These are phyloP conservation scores for Ogataea neopini DNA, from an alignment of 805 yeast species.

Conservation along the genomic window DNA sequence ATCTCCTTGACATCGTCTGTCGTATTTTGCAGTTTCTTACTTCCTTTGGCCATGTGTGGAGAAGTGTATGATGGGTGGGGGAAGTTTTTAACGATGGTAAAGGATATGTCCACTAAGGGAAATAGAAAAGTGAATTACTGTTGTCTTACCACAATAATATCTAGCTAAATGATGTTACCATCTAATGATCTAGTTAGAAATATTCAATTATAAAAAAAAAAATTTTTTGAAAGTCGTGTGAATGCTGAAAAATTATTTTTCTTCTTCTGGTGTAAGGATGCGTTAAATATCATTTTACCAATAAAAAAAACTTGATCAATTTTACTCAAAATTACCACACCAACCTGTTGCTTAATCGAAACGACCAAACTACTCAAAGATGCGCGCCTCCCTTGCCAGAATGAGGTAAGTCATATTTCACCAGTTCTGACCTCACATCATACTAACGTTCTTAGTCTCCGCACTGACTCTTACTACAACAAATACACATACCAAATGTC, in stretches of 20 bases:
- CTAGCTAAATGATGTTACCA: neutral
- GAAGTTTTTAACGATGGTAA: neutral
- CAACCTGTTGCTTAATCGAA: no score
- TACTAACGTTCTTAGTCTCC: conserved; percentile 23
- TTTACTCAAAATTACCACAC: no score
- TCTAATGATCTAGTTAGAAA: neutral
- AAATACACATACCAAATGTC: conserved; percentile 68
- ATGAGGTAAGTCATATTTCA: conserved; percentile 26
- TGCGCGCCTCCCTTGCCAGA: conserved; percentile 29
- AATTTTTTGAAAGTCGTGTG: conserved; percentile 4
- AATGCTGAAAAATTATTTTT: neutral
- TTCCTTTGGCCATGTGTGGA: conserved; percentile 14
- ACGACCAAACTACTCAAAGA: no score
- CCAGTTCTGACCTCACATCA: no score
- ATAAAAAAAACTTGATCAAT: neutral
- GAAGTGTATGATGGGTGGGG: neutral
- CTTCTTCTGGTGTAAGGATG: conserved; percentile 8
- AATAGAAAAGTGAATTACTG: no score
- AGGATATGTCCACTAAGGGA: neutral
- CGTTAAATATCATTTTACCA: neutral
- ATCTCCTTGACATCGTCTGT: conserved; percentile 15
- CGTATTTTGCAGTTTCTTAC: conserved; percentile 4
- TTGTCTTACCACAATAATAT: no score
- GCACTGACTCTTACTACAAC: conserved; percentile 39
- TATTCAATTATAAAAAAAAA: conserved; percentile 8